Evolutionary conservation across 2,329 filamentous ascomycete species (phyloP), one percentile per base, ranked within the genome.

Genomic region (Beauveria scarabaeidicola): DNA sequence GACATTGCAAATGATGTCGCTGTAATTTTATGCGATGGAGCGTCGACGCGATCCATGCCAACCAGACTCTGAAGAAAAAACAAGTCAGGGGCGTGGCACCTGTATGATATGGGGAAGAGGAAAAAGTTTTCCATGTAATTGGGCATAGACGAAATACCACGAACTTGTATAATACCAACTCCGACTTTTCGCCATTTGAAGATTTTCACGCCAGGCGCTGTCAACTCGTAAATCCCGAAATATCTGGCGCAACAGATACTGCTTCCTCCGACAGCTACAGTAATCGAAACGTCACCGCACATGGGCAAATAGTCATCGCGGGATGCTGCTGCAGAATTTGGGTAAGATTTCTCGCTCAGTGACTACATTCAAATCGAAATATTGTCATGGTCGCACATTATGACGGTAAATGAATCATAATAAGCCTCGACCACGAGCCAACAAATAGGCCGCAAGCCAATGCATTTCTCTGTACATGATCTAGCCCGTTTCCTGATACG

Each of bases 111-210:
- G 46, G 46, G 19, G 19, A 51, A 5, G 38, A 15, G 13, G 15
- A 21, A 25, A 52, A 52, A 17, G 13, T n/a, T 52, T 41, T 40
- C 27, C 38, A 17, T 27, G 27, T 38, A 59, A 15, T 15, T 13
- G 40, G 57, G 57, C 48, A 59, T 59, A 59, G 57, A 59, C 57
- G 53, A 59, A 52, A 53, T 38, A 52, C 38, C 27, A 59, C 40
- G 15, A 38, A 44, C 21, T 15, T 52, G 40, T 40, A 53, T 25
- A 59, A 46, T 52, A 38, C 5, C 41, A 46, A 21, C 11, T 36
- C 15, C 40, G 44, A 44, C 19, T 38, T 17, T 7, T 52, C 3
- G 23, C 27, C 25, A 43, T 29, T n/a, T 8, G 10, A 21, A 9
- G 19, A 41, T 9, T 9, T 40, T 8, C 17, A n/a, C 8, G 9